These are phyloP conservation scores for Paramyrothecium roridum DNA, from an alignment of 2,329 filamentous ascomycete genomes.

Conservation along the genomic window DNA sequence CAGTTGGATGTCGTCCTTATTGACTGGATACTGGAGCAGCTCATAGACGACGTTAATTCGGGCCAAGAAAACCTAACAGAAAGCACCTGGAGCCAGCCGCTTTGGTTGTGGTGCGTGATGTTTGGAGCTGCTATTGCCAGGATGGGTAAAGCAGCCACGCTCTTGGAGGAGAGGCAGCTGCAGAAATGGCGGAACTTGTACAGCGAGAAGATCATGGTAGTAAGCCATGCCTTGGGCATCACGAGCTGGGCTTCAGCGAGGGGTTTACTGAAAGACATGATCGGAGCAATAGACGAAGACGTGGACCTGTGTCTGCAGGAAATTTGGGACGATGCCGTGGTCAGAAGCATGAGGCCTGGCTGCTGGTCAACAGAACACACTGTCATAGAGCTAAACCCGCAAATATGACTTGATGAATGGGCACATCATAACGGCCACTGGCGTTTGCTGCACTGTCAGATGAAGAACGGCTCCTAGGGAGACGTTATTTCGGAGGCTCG, in stretches of 20 bases:
- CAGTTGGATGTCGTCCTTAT: slow-evolving; percentile 39
- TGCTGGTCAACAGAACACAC: neutral
- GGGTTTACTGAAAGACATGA: slow-evolving; percentile 30
- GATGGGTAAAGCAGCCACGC: slow-evolving; percentile 30
- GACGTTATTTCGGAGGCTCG: neutral
- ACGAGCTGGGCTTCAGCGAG: slow-evolving; percentile 35
- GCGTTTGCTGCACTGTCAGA: too few species aligned
- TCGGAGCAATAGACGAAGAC: slow-evolving; percentile 36
- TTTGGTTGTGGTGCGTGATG: slow-evolving; percentile 45
- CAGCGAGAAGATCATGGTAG: slow-evolving; percentile 37
- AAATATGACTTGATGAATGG: too few species aligned
- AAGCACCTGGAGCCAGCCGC: slow-evolving; percentile 36
- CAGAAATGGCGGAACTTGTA: slow-evolving; percentile 33
- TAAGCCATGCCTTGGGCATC: slow-evolving; percentile 32
- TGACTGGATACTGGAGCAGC: slow-evolving; percentile 42
- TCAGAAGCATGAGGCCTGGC: slow-evolving; percentile 7
- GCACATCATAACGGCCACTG: too few species aligned
- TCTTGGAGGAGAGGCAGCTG: slow-evolving; percentile 32
- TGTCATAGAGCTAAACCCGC: slow-evolving; percentile 17
- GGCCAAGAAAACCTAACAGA: slow-evolving; percentile 35
- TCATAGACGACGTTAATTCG: slow-evolving; percentile 38
- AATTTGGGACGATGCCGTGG: slow-evolving; percentile 37
- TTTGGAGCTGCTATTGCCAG: slow-evolving; percentile 39
- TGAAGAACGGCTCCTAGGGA: slow-evolving; percentile 4
- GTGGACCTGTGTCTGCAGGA: slow-evolving; percentile 34